Evolutionary conservation across 139 green algal genomes (phyloP), one percentile per base, ranked within the genome.

Genomic region (Closterium sp.): DNA sequence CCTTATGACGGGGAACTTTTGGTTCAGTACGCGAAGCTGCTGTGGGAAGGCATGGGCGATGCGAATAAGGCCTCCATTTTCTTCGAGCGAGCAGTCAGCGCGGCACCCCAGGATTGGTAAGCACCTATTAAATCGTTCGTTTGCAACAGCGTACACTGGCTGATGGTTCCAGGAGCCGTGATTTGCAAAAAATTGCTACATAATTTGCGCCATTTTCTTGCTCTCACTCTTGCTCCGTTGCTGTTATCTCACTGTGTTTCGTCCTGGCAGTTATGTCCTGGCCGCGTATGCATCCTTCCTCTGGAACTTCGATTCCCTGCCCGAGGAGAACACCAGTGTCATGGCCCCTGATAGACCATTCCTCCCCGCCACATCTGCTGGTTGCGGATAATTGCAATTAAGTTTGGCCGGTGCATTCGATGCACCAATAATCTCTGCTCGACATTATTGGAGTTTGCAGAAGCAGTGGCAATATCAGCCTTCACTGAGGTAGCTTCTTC

Each of bases 1-100:
- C 90, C 90, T n/a, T 31, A 84, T 27, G 90, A 92, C 91, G 90
- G 90, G n/a, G 90, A 92, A 62, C 29, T 92, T 91, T 27, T 92
- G 24, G 70, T 84, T 45, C 90, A 92, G 84, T 92, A 92, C 50
- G 90, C 90, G 30, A 92, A 92, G 84, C 90, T 92, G 28, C 31
- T 92, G 27, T 92, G 79, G 79, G 79, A 92, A 73, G 90, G 29
- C 27, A 84, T 91, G 21, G 42, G 50, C 29, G 90, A 92, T 70
- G n/a, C 62, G 21, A 84, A 92, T 31, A 45, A 84, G 31, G 90
- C 90, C n/a, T 45, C 32, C 28, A 50, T 31, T 87, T 92, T 91
- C 29, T 91, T 91, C 29, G 90, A 92, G 86, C 90, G 91, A 84
- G 90, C 90, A 28, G 50, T 92, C 19, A 45, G 38, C 31, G 90